These are phyloP conservation scores for Carex pumila DNA, from an alignment of 176 grass and related monocot species.

Conservation along the genomic window DNA sequence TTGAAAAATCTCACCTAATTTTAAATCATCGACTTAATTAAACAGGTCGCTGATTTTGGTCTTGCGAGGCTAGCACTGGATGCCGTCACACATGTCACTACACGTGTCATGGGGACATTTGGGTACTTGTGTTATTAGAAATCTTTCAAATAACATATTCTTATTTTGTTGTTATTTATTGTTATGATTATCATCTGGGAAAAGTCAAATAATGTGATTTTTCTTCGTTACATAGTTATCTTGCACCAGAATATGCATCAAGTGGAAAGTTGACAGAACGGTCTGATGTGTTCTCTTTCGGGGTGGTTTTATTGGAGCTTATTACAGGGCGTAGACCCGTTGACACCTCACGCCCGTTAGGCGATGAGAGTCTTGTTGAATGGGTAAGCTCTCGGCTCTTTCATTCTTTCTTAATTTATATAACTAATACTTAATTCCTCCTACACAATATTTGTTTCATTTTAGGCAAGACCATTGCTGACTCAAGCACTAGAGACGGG, in stretches of 20 bases:
- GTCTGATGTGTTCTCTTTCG: slow-evolving; percentile 93
- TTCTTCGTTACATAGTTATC: slow-evolving; percentile 39
- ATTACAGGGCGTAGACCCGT: slow-evolving; percentile 80
- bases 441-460: neutral
- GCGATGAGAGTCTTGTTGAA: slow-evolving; percentile 83
- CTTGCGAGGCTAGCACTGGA: slow-evolving; percentile 85
- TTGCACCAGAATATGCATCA: slow-evolving; percentile 90
- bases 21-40: slow-evolving; percentile 7
- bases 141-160: neutral
- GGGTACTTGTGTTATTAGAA: slow-evolving; percentile 42
- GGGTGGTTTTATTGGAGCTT: slow-evolving; percentile 85
- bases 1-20: neutral
- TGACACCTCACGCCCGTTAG: slow-evolving; percentile 49
- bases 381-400: slow-evolving; percentile 43
- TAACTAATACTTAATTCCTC: neutral
- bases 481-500: slow-evolving; percentile 48
- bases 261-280: slow-evolving; percentile 83
- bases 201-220: slow-evolving; percentile 11
- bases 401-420: neutral
- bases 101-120: slow-evolving; percentile 95
- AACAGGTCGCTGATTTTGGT: slow-evolving; percentile 90
- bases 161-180: neutral
- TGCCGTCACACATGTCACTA: slow-evolving; percentile 83
- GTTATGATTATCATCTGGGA: neutral
- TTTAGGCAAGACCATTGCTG: slow-evolving; percentile 69